Percentiles rank a stretch among this genome's conserved stretches.
Evolutionary conservation across 192 early-diverging fungal species (phyloP).

Genomic region (Podochytrium sp.): DNA sequence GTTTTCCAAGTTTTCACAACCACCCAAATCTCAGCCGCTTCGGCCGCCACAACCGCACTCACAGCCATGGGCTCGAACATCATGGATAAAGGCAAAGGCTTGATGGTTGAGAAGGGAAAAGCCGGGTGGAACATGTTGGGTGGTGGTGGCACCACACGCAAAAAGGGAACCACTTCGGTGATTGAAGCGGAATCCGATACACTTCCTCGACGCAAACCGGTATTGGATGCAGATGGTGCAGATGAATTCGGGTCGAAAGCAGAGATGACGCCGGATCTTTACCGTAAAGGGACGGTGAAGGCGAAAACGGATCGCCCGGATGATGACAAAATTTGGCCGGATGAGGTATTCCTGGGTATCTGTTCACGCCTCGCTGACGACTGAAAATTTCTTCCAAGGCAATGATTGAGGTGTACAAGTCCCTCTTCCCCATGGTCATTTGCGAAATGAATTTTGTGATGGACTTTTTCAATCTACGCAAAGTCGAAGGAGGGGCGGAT

Average conservation of each 20-base stretch:
- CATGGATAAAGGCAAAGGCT: slow-evolving; percentile 18
- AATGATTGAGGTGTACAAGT: slow-evolving; percentile 46
- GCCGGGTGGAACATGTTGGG: slow-evolving; percentile 23
- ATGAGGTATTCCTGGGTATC: slow-evolving; percentile 53
- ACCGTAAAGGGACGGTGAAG: neutral
- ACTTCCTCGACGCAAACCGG: too few relatives aligned
- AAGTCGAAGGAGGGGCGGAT: neutral
- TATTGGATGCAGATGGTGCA: neutral
- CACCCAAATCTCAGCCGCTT: slow-evolving; percentile 37
- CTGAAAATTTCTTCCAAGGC: too few relatives aligned
- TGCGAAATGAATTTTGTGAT: slow-evolving; percentile 91
- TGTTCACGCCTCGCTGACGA: too few relatives aligned
- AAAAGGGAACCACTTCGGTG: neutral
- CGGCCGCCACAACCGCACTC: slow-evolving; percentile 50
- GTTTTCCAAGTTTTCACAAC: slow-evolving; percentile 27
- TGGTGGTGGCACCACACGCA: neutral
- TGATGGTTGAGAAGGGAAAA: too few relatives aligned
- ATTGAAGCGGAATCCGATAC: neutral
- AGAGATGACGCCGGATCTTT: neutral
- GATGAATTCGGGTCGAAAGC: neutral
- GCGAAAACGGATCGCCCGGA: neutral
- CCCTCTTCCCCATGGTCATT: slow-evolving; percentile 68
- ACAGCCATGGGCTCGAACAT: slow-evolving; percentile 33
- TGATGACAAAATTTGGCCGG: slow-evolving; percentile 56
- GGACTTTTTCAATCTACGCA: slow-evolving; percentile 78